Percentiles rank a stretch among this genome's conserved stretches.
Evolutionary conservation across 148 eudicot species (phyloP).

Genomic region (Spergularia marina): DNA sequence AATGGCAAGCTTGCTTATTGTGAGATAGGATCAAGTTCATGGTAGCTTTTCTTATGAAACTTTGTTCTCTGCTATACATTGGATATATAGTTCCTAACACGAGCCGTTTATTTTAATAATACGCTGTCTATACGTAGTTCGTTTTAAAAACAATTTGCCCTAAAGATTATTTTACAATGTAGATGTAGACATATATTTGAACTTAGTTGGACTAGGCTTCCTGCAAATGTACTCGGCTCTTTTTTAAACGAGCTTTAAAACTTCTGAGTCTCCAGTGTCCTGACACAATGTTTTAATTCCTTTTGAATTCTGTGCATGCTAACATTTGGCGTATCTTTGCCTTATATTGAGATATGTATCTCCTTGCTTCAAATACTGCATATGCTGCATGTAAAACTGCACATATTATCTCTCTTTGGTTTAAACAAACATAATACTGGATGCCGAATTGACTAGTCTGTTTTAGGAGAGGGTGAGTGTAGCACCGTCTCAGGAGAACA

Average conservation of each 20-base stretch:
- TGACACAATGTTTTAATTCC: no score
- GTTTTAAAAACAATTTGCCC: no score
- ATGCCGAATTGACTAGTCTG: background rate
- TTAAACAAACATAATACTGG: background rate
- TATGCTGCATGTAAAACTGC: background rate
- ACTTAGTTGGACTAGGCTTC: no score
- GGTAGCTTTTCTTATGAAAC: constrained; percentile 2
- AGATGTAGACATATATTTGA: background rate
- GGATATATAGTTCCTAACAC: background rate
- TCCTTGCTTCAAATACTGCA: background rate
- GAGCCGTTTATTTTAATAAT: background rate
- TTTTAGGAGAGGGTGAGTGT: background rate
- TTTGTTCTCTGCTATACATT: background rate
- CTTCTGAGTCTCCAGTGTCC: no score
- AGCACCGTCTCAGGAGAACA: background rate
- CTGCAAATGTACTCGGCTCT: no score
- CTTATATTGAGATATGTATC: no score
- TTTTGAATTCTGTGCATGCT: no score
- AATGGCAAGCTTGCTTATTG: background rate
- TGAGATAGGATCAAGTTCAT: background rate
- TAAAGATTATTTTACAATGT: no score
- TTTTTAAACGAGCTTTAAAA: no score
- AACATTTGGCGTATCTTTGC: no score
- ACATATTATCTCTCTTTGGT: background rate
- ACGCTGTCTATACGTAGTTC: no score